These are phyloP conservation scores for Globisporangium recalcitrans DNA, from an alignment of 352 stramenopile genomes.

Conservation along the genomic window DNA sequence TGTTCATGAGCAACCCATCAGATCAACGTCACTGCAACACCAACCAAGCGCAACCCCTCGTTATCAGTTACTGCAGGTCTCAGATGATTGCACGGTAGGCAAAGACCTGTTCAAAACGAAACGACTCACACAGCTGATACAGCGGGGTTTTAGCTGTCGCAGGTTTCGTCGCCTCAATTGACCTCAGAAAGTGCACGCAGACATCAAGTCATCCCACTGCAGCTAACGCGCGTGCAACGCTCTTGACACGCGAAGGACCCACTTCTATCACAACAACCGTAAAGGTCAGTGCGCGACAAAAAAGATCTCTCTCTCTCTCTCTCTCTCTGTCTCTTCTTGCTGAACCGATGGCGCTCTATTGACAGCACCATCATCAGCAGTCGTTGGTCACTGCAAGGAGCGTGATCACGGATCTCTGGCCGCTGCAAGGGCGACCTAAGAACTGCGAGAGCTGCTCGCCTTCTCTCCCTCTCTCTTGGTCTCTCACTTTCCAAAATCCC, in stretches of 20 bases:
- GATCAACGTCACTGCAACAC: background rate
- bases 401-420: background rate
- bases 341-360: background rate
- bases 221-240: background rate
- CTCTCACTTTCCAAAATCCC: conserved; percentile 8
- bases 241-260: background rate
- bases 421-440: background rate
- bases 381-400: too few relatives aligned
- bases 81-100: background rate
- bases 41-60: background rate
- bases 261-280: background rate
- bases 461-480: too few relatives aligned
- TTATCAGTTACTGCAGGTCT: background rate
- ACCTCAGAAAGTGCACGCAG: background rate
- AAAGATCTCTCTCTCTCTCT: background rate
- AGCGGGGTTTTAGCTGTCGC: background rate
- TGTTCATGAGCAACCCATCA: background rate
- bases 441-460: background rate
- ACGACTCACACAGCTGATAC: background rate
- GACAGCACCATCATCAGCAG: background rate
- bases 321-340: too few relatives aligned
- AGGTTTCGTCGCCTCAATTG: background rate
- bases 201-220: background rate
- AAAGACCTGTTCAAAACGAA: background rate
- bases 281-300: background rate